phyloP scores from a whole-genome alignment of 768 basidiomycete genomes.

The Lyophyllum decastes region DNA sequence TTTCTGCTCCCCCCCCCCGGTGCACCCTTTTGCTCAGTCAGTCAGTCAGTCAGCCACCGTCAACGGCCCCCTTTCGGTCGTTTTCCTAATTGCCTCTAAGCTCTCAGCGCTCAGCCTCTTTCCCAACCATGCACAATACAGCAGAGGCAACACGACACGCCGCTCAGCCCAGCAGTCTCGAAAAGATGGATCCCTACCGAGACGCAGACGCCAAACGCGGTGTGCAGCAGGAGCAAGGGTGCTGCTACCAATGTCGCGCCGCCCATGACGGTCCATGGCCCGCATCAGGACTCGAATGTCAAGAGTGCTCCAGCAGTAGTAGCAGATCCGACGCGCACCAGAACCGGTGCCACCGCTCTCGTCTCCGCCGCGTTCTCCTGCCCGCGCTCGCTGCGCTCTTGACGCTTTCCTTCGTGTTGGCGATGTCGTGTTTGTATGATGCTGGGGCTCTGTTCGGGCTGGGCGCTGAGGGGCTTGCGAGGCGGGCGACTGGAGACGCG shows the following conservation, averaged over 20 bases:
- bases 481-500: slow-evolving; percentile 30
- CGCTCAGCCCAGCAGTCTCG: not conserved
- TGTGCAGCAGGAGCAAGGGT: not conserved
- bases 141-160: not conserved
- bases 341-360: slow-evolving; percentile 2
- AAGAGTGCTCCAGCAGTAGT: too few species aligned
- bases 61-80: too few species aligned
- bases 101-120: not conserved
- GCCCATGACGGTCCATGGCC: too few species aligned
- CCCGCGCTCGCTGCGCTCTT: slow-evolving; percentile 34
- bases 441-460: slow-evolving; percentile 20
- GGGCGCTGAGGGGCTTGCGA: slow-evolving; percentile 27
- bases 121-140: not conserved
- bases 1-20: too few species aligned
- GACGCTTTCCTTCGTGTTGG: slow-evolving; percentile 28
- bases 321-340: not conserved
- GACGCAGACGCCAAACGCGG: not conserved
- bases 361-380: slow-evolving; percentile 31
- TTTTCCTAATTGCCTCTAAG: too few species aligned
- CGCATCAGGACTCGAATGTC: not conserved
- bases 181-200: not conserved
- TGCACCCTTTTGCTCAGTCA: too few species aligned
- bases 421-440: slow-evolving; percentile 31
- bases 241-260: too few species aligned
- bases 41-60: too few species aligned